phyloP scores from a whole-genome alignment of 176 grass and related monocot genomes.

The Zizania latifolia region DNA sequence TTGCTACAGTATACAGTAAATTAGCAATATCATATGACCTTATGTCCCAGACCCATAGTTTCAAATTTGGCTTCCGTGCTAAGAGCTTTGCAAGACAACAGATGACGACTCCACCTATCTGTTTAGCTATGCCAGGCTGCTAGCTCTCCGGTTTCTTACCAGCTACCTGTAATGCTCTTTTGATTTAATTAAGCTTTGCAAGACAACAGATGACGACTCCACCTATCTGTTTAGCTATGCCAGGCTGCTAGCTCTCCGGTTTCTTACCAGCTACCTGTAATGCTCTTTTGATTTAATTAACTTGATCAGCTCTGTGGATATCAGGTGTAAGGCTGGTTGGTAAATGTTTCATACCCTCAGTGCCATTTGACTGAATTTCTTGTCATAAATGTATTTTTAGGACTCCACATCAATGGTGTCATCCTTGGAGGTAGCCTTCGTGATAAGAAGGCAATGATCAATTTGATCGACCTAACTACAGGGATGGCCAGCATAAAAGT shows the following conservation, averaged over 20 bases:
- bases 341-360: slow-evolving; percentile 8
- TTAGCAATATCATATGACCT: not conserved
- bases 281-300: slow-evolving; percentile 18
- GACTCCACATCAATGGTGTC: slow-evolving; percentile 25
- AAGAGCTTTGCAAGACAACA: not conserved
- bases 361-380: not conserved
- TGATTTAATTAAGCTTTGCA: slow-evolving; percentile 25
- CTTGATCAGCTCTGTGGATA: slow-evolving; percentile 12
- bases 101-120: too few species aligned
- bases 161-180: slow-evolving; percentile 1
- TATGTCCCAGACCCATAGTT: not conserved
- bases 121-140: not conserved
- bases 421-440: not conserved
- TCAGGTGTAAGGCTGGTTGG: slow-evolving; percentile 22
- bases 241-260: not conserved
- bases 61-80: slow-evolving; percentile 31
- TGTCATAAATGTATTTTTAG: slow-evolving; percentile 15
- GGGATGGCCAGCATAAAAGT: slow-evolving; percentile 47
- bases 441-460: slow-evolving; percentile 56
- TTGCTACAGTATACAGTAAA: slow-evolving; percentile 27
- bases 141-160: not conserved
- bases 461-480: slow-evolving; percentile 49
- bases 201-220: too few species aligned
- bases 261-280: slow-evolving; percentile 10
- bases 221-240: slow-evolving; percentile 4